phyloP scores from a whole-genome alignment of 495 filamentous ascomycete species.

The Platismatia glauca region DNA sequence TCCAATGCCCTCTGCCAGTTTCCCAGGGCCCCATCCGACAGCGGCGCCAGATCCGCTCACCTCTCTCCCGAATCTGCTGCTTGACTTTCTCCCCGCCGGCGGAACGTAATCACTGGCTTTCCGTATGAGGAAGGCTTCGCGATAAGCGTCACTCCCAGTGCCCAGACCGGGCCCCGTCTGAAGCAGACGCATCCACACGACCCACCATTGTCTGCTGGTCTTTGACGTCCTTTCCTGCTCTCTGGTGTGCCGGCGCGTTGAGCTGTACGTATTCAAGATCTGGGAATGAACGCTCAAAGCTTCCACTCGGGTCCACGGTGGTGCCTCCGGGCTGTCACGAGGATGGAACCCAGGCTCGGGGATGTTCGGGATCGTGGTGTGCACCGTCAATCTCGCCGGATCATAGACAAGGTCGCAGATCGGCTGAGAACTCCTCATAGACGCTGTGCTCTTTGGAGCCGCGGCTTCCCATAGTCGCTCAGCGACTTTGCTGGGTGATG shows the following conservation, averaged over 20 bases:
- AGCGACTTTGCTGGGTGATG: slow-evolving; percentile 44
- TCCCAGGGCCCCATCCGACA: slow-evolving; percentile 48
- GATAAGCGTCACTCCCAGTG: slow-evolving; percentile 24
- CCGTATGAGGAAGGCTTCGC: slow-evolving; percentile 70
- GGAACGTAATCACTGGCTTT: slow-evolving; percentile 59
- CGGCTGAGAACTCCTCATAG: slow-evolving; percentile 34
- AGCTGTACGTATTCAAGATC: slow-evolving; percentile 64
- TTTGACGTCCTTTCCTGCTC: slow-evolving; percentile 85
- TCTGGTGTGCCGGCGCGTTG: slow-evolving; percentile 46
- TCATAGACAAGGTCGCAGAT: slow-evolving; percentile 88
- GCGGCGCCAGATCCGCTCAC: slow-evolving; percentile 35
- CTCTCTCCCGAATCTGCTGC: slow-evolving; percentile 42
- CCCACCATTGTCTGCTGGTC: slow-evolving; percentile 90
- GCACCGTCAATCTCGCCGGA: slow-evolving; percentile 61
- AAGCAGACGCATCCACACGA: slow-evolving; percentile 78
- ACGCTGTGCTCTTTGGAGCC: slow-evolving; percentile 24
- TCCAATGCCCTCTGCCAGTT: slow-evolving; percentile 76
- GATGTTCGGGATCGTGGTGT: slow-evolving; percentile 85
- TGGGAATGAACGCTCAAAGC: slow-evolving; percentile 86
- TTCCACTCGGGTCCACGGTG: slow-evolving; percentile 67
- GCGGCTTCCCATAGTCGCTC: slow-evolving; percentile 37
- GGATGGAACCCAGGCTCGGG: slow-evolving; percentile 48
- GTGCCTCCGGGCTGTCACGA: slow-evolving; percentile 22
- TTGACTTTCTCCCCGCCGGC: slow-evolving; percentile 32
- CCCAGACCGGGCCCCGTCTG: slow-evolving; percentile 25